phyloP scores from a whole-genome alignment of 2,329 filamentous ascomycete species.

The Cercospora canescens region DNA sequence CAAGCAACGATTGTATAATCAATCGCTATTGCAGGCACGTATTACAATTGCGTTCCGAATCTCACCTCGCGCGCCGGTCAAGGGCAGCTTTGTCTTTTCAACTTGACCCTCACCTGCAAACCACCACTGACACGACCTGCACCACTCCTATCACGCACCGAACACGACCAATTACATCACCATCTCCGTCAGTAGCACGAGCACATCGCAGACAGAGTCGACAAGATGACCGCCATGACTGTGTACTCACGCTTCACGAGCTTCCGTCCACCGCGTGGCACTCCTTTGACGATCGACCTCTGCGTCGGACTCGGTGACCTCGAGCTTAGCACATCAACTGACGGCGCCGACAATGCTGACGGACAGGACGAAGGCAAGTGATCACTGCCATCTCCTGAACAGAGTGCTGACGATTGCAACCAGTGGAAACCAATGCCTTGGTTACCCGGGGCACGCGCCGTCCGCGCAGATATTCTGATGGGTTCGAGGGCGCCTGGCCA shows the following conservation, averaged over 20 bases:
- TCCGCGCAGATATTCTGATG: neutral
- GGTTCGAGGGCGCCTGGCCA: neutral
- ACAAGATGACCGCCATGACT: neutral
- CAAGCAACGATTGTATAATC: neutral
- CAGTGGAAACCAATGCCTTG: neutral
- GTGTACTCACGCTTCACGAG: neutral
- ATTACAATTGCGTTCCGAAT: neutral
- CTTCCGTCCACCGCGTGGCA: neutral
- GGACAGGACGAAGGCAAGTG: neutral
- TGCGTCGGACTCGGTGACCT: neutral
- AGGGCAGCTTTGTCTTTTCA: neutral
- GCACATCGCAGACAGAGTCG: neutral
- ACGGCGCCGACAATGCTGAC: neutral
- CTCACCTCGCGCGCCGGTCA: neutral
- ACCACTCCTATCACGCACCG: neutral
- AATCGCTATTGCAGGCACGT: neutral
- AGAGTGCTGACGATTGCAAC: neutral
- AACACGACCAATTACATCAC: neutral
- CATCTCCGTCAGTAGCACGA: neutral
- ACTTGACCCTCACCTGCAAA: neutral
- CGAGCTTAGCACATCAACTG: neutral
- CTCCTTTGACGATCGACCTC: neutral
- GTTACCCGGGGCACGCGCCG: neutral
- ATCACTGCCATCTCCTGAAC: neutral
- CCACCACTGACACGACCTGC: neutral